Conservation (phyloP, 306 rosid genomes). For the Cucurbita ficifolia region DNA sequence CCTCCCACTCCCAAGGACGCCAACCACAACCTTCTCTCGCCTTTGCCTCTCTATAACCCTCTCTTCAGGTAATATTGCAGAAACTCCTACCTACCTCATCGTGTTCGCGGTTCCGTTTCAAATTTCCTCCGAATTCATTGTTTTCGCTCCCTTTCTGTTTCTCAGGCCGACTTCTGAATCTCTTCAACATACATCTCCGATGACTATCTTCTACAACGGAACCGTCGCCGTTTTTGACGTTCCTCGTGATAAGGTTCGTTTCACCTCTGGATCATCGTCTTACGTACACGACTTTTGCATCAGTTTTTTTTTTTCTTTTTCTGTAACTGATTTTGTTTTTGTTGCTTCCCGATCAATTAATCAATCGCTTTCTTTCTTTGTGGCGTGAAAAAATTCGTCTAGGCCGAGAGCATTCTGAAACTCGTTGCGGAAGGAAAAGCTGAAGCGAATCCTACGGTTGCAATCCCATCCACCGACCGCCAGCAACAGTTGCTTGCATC, state of each 20-base stretch:
- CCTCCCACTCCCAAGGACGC: background rate
- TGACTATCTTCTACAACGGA: conserved; percentile 35
- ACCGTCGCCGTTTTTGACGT: conserved; percentile 28
- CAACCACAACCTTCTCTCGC: background rate
- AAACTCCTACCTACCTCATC: too few species aligned
- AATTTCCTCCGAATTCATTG: background rate
- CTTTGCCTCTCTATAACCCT: background rate
- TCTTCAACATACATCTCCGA: conserved; percentile 12
- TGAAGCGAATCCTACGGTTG: background rate
- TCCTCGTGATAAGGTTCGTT: conserved; percentile 21
- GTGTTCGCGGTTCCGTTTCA: background rate
- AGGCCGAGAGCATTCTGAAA: conserved; percentile 1
- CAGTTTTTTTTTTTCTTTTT: background rate
- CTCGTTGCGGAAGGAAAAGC: conserved; percentile 4
- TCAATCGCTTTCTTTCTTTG: background rate
- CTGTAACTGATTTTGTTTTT: background rate
- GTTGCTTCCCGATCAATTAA: background rate
- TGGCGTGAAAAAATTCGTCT: background rate
- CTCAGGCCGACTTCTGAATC: background rate
- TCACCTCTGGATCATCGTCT: background rate
- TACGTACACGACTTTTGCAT: background rate
- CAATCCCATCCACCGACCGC: background rate
- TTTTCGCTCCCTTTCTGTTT: background rate
- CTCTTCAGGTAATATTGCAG: background rate
- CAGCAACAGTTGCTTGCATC: background rate